These are phyloP conservation scores for Schoenoplectus tabernaemontani DNA, from an alignment of 202 grass and related monocot species.

Conservation along the genomic window DNA sequence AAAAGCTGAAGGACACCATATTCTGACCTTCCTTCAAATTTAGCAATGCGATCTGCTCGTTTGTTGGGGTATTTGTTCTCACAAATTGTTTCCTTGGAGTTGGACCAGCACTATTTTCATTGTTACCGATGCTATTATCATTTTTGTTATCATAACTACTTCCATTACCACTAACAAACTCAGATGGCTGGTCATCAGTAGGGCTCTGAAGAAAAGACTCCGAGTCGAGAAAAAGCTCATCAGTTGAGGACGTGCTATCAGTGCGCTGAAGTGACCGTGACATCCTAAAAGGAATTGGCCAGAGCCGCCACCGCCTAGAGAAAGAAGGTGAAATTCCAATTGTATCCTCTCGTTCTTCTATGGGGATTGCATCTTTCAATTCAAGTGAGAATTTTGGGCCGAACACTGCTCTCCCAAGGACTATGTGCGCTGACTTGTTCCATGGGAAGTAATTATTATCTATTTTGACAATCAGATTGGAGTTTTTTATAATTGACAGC, in stretches of 20 bases:
- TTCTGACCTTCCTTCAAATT: constrained; percentile 95
- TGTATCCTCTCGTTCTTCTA: constrained; percentile 51
- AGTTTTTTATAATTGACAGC: constrained; percentile 68
- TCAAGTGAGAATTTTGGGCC: constrained; percentile 63
- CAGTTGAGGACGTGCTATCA: constrained; percentile 70
- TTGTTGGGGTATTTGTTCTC: constrained; percentile 85
- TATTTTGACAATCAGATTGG: constrained; percentile 78
- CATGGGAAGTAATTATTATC: constrained; percentile 65
- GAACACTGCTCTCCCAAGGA: constrained; percentile 87
- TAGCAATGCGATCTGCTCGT: constrained; percentile 84
- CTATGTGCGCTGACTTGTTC: constrained; percentile 67
- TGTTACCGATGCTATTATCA: neutral
- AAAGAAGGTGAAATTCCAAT: constrained; percentile 50
- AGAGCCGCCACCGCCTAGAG: constrained; percentile 78
- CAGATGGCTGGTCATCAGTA: constrained; percentile 50
- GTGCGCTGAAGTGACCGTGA: constrained; percentile 73
- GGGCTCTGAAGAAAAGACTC: constrained; percentile 73
- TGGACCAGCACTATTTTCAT: constrained; percentile 28
- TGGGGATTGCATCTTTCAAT: constrained; percentile 54
- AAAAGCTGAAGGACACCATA: constrained; percentile 85
- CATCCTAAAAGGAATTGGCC: constrained; percentile 83
- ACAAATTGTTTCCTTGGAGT: constrained; percentile 89
- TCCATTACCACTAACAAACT: constrained; percentile 19
- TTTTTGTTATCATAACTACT: constrained; percentile 5
- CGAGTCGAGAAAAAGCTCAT: constrained; percentile 91